These are phyloP conservation scores for Solanum bulbocastanum DNA, from an alignment of 257 asterid species.

Conservation along the genomic window DNA sequence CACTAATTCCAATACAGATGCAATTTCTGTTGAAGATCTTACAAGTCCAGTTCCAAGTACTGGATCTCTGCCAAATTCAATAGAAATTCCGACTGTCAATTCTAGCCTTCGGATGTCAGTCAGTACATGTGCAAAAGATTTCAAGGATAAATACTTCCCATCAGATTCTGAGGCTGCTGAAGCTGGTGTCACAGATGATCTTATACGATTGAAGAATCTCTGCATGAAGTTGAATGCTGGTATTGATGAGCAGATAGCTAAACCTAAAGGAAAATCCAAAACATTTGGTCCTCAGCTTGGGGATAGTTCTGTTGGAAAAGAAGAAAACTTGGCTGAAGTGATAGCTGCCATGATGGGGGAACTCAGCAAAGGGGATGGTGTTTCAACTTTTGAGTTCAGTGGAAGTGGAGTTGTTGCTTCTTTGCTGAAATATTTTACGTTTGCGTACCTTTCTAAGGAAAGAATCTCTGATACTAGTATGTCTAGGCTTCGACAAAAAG, in stretches of 20 bases:
- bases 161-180: slow-evolving; percentile 60
- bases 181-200: slow-evolving; percentile 70
- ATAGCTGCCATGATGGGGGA: slow-evolving; percentile 71
- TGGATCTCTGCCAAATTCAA: slow-evolving; percentile 43
- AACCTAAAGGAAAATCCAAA: slow-evolving; percentile 79
- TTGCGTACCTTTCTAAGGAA: slow-evolving; percentile 74
- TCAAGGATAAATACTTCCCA: slow-evolving; percentile 80
- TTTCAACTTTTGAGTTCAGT: slow-evolving; percentile 90
- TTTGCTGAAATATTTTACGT: slow-evolving; percentile 74
- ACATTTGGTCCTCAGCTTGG: slow-evolving; percentile 32
- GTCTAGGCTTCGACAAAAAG: slow-evolving; percentile 67
- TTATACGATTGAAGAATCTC: slow-evolving; percentile 71
- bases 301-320: slow-evolving; percentile 47
- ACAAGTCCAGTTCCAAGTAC: slow-evolving; percentile 32
- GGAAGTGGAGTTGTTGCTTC: slow-evolving; percentile 92
- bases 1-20: slow-evolving; percentile 48
- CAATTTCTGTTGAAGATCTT: slow-evolving; percentile 38
- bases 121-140: slow-evolving; percentile 70
- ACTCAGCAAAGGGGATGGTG: slow-evolving; percentile 84
- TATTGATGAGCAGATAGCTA: slow-evolving; percentile 47
- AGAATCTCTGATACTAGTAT: slow-evolving; percentile 54
- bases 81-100: slow-evolving; percentile 47
- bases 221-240: slow-evolving; percentile 57
- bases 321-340: slow-evolving; percentile 61
- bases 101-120: slow-evolving; percentile 61